Evolutionary conservation across 2,329 filamentous ascomycete species (phyloP).

Genomic region (Pseudocercospora pini-densiflorae): DNA sequence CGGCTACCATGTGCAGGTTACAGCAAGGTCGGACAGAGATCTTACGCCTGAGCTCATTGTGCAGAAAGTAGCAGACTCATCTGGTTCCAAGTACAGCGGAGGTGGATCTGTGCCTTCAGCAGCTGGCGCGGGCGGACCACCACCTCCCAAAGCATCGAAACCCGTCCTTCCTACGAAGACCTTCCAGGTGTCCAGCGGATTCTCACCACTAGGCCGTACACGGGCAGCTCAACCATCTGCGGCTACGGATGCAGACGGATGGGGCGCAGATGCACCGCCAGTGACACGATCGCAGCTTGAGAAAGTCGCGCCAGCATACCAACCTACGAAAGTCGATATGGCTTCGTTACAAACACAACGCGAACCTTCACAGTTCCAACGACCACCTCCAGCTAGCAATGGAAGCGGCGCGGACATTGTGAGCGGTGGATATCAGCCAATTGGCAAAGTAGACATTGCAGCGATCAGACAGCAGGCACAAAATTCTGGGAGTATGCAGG

Average conservation of each 20-base stretch:
- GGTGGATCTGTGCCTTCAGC: constrained; percentile 53
- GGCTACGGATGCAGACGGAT: constrained; percentile 81
- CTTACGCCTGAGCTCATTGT: constrained; percentile 86
- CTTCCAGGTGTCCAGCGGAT: constrained; percentile 55
- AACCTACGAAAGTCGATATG: constrained; percentile 95
- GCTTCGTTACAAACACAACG: constrained; percentile 77
- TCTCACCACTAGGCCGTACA: constrained; percentile 69
- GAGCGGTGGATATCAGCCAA: constrained; percentile 84
- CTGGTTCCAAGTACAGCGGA: constrained; percentile 89
- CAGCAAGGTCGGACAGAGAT: constrained; percentile 87
- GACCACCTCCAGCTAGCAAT: constrained; percentile 52
- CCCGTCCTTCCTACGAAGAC: constrained; percentile 83
- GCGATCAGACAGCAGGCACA: constrained; percentile 78
- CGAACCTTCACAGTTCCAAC: constrained; percentile 66
- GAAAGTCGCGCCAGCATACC: constrained; percentile 90
- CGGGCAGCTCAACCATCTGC: constrained; percentile 59
- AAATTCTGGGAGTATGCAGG: constrained; percentile 59
- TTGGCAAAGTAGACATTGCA: constrained; percentile 97
- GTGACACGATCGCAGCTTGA: constrained; percentile 85
- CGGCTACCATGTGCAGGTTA: constrained; percentile 97
- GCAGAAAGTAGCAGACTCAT: constrained; percentile 92
- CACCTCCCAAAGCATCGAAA: constrained; percentile 78
- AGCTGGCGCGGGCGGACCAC: constrained; percentile 59
- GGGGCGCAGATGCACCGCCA: constrained; percentile 92
- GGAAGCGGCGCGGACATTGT: constrained; percentile 66